Base-by-base conservation (phyloP, 1,284 basidiomycete genomes). In the Ustilago cynodontis region DNA sequence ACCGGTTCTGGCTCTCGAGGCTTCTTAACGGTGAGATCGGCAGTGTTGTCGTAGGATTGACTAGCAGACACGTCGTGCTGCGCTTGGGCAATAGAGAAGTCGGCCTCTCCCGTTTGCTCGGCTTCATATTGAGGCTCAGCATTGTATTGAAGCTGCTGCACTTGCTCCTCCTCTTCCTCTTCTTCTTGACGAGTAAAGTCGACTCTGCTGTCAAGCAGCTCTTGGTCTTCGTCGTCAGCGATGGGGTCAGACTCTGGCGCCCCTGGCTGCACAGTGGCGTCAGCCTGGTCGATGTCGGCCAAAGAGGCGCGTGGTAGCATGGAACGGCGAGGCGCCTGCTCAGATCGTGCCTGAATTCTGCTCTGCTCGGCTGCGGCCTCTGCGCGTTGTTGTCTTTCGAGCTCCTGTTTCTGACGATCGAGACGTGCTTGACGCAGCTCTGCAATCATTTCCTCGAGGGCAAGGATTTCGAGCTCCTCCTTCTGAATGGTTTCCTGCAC, bases 401-500 rank as follows among this genome's bases (percentile, higher is more conserved):
- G 59, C 55, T 75, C 67, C 39, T 70, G 64, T 33, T 63, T 66
- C 16, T 71, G 64, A 45, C 66, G 53, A 13, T 65, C 68, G 39
- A 45, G 29, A 24, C 67, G 63, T 8, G 67, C 67, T 31, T 76
- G 64, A 20, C 72, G 67, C 14, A 83, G 59, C 51, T 85, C 84
- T 29, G 62, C 49, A 9, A 79, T 75, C 78, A 84, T 79, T 50
- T 79, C 80, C 31, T 84, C 82, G 28, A 85, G 72, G 6, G 84
- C 84, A n/a, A 85, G 64, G 24, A 85, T 77, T 56, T 85, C 84
- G 64, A 85, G 83, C 24, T 82, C 72, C 56, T 85, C 84, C 26
- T 78, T 77, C 45, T 82, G 70, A 10, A 82, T 72, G 29, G 65
- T 73, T 22, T 78, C 75, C 54, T 73, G 60, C 18, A 84, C 41